phyloP scores from a whole-genome alignment of 306 rosid genomes.

The Astragalus glycyphyllos region DNA sequence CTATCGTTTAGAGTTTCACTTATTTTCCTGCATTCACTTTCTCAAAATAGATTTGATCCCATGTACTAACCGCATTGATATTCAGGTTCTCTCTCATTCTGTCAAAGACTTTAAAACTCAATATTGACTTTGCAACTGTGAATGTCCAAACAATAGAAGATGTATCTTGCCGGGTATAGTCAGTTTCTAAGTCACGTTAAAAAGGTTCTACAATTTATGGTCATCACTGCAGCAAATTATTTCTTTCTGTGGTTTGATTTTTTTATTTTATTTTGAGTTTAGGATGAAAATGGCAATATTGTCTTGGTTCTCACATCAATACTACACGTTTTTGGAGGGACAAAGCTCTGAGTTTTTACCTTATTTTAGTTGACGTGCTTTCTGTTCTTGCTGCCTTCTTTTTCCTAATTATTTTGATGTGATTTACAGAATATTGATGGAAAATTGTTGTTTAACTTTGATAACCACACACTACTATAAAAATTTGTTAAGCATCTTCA shows the following conservation, averaged over 20 bases:
- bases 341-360: too few relatives aligned
- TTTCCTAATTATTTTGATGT: too few relatives aligned
- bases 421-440: too few relatives aligned
- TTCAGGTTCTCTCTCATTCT: constrained; percentile 80
- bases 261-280: constrained; percentile 28
- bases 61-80: constrained; percentile 29
- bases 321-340: too few relatives aligned
- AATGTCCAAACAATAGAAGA: constrained; percentile 55
- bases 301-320: not conserved
- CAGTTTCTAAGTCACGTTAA: constrained; percentile 11
- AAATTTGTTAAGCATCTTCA: not conserved
- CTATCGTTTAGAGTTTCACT: constrained; percentile 19
- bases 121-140: constrained; percentile 60
- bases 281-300: constrained; percentile 58
- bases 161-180: constrained; percentile 59
- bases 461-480: not conserved
- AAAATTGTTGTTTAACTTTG: too few relatives aligned
- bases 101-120: constrained; percentile 67
- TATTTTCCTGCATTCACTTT: not conserved
- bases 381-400: too few relatives aligned
- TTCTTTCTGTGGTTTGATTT: constrained; percentile 6
- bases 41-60: constrained; percentile 19
- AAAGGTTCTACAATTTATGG: constrained; percentile 13
- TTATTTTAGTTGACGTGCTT: too few relatives aligned
- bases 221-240: constrained; percentile 5